Evolutionary conservation across 345 rosid genomes (phyloP).

Genomic region (Barbarea vulgaris): DNA sequence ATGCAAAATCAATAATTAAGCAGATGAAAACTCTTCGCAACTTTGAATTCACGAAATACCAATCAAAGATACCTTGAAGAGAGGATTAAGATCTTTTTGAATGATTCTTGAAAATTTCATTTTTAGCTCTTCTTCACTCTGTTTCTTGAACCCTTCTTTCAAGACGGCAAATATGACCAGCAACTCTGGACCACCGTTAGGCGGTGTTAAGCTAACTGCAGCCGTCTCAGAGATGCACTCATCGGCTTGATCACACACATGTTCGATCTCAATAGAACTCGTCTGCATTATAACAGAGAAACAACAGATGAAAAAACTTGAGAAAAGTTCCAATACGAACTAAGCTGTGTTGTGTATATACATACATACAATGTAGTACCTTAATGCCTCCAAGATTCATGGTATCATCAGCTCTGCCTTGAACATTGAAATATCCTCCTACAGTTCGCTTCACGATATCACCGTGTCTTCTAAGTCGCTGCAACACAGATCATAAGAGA

Average conservation of each 20-base stretch:
- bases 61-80: slow-evolving; percentile 65
- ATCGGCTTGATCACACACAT: slow-evolving; percentile 71
- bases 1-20: not conserved
- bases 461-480: slow-evolving; percentile 91
- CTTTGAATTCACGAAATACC: not conserved
- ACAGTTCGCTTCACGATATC: slow-evolving; percentile 69
- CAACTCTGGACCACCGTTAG: slow-evolving; percentile 75
- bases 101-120: slow-evolving; percentile 59
- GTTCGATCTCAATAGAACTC: slow-evolving; percentile 92
- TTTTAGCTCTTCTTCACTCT: slow-evolving; percentile 59
- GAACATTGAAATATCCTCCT: slow-evolving; percentile 73
- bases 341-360: not conserved
- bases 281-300: slow-evolving; percentile 48
- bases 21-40: not conserved
- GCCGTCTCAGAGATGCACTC: slow-evolving; percentile 78
- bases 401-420: slow-evolving; percentile 95
- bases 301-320: not conserved
- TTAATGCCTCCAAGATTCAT: slow-evolving; percentile 98
- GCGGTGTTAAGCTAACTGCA: slow-evolving; percentile 63
- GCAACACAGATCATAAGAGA: slow-evolving; percentile 14
- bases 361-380: slow-evolving; percentile 44
- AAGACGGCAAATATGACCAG: slow-evolving; percentile 62
- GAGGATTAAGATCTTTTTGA: slow-evolving; percentile 77
- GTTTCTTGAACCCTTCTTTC: slow-evolving; percentile 52
- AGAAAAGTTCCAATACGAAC: not conserved